Base-by-base conservation (phyloP, 2,329 filamentous ascomycete species). In the Cercospora zeae-maydis region DNA sequence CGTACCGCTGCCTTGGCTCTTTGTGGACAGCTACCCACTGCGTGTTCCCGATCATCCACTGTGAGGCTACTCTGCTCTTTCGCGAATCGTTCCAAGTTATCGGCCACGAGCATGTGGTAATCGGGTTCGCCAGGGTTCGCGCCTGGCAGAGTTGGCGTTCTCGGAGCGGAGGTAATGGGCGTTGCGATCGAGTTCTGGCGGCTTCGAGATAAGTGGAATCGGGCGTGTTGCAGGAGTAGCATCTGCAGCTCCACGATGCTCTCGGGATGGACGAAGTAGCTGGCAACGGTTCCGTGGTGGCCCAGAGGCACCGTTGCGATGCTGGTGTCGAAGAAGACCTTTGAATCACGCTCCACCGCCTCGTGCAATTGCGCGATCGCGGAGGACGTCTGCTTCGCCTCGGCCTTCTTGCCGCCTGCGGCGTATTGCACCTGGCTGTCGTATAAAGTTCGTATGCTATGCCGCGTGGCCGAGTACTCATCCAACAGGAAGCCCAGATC, bases 401-500 rank as follows among this genome's bases (percentile, higher is more conserved):
- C 65, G 10, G 53, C 11, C 10, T 19, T 64, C 30, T 55, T 66
- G 1, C 52, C 65, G 21, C 67, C 63, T n/a, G 52, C 58, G 10
- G 64, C 51, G 55, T 69, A 64, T 54, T 64, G 63, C 39, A 73
- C 68, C 16, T 74, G 69, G 51, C 65, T 70, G 45, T 79, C 77
- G 66, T 81, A 81, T 8, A 80, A 72, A 9, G 75, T 74, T 60
- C 81, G 75, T 33, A 82, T 75, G 42, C 75, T 75, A 58, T 78
- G 76, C 49, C 83, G 74, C 34, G 80, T 77, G 47, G 78, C 74
- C 45, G 80, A 79, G 69, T 81, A 84, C 66, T 80, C 77, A 64
- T 80, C 77, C 42, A 83, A 73, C 14, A 82, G 71, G 39, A 80
- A 77, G 37, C 78, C 78, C 64, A 91, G 85, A 73, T 92, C 86